Evolutionary conservation across 257 asterid species (phyloP), one percentile per base, ranked within the genome.

Genomic region (Verbena officinalis): DNA sequence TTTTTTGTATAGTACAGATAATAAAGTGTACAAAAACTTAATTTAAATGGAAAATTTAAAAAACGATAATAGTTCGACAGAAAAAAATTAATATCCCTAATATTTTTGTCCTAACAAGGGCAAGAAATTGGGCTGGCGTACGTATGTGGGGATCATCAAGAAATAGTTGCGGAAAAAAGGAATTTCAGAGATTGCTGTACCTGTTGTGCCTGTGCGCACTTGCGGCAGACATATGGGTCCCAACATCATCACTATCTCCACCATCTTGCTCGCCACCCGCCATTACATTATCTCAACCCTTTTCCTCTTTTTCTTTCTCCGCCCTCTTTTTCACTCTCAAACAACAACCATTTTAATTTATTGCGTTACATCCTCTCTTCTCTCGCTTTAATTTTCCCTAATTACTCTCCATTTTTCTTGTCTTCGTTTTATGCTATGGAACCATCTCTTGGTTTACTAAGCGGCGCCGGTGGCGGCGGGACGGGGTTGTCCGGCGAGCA

Each of bases 191-290:
- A 72, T 78, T 77, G 83, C 68, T 68, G n/a, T n/a, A n/a, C n/a
- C n/a, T n/a, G n/a, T n/a, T n/a, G n/a, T n/a, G n/a, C n/a, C n/a
- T n/a, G 68, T 72, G 84, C 69, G 89, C 95, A 86, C 84, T 68
- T 36, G 64, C 65, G 55, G 71, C 36, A 78, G 84, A 90, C 96
- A 90, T 43, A 27, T 63, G 80, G 95, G 89, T 45, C 95, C 96
- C 85, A 64, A 2, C 31, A 23, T 65, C 79, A 87, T 81, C 62
- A 87, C 77, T 51, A 59, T 70, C 77, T 81, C 89, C 96, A 83
- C 86, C 90, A 69, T 55, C 79, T 46, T 42, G 36, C 51, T 46
- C 24, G 57, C 60, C 66, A 53, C 64, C 74, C 69, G 69, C 83
- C 74, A 64, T 55, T 71, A 53, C 67, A 64, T 72, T 69, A 72